Conservation (phyloP, 176 grass and related monocot species). For the Triticum urartu region DNA sequence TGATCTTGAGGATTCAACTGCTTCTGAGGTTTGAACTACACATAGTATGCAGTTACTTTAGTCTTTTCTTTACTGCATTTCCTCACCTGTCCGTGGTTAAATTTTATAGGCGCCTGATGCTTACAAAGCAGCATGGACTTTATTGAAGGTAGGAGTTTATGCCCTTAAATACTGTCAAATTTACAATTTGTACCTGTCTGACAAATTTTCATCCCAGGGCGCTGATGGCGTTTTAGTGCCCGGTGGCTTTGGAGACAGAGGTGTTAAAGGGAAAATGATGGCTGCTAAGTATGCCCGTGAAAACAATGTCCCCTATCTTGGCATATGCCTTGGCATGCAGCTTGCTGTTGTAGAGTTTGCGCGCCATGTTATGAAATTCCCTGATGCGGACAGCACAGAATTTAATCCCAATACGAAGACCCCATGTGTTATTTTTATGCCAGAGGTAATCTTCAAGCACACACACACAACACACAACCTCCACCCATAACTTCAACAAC, state of each 20-base stretch:
- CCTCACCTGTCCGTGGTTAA: slow-evolving; percentile 16
- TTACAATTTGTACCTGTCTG: slow-evolving; percentile 4
- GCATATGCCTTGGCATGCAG: slow-evolving; percentile 89
- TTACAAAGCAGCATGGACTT: slow-evolving; percentile 55
- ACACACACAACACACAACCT: neutral
- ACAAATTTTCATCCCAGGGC: slow-evolving; percentile 41
- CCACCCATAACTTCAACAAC: neutral
- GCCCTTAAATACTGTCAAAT: neutral
- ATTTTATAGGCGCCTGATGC: slow-evolving; percentile 58
- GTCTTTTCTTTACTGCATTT: neutral
- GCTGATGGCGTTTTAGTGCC: slow-evolving; percentile 78
- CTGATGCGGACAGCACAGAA: neutral
- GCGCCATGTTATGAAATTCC: slow-evolving; percentile 62
- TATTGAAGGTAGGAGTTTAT: slow-evolving; percentile 47
- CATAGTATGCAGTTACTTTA: neutral
- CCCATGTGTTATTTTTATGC: slow-evolving; percentile 29
- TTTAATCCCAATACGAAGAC: slow-evolving; percentile 7
- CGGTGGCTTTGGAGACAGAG: slow-evolving; percentile 84
- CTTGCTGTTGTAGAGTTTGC: slow-evolving; percentile 81
- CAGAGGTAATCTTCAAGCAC: slow-evolving; percentile 51
- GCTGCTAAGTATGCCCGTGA: slow-evolving; percentile 82
- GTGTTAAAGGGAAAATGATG: slow-evolving; percentile 75
- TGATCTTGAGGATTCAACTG: slow-evolving; percentile 66
- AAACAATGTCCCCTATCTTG: slow-evolving; percentile 75
- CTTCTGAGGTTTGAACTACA: slow-evolving; percentile 47